These are phyloP conservation scores for Escovopsis sp. DNA, from an alignment of 2,329 filamentous ascomycete genomes.

Conservation along the genomic window DNA sequence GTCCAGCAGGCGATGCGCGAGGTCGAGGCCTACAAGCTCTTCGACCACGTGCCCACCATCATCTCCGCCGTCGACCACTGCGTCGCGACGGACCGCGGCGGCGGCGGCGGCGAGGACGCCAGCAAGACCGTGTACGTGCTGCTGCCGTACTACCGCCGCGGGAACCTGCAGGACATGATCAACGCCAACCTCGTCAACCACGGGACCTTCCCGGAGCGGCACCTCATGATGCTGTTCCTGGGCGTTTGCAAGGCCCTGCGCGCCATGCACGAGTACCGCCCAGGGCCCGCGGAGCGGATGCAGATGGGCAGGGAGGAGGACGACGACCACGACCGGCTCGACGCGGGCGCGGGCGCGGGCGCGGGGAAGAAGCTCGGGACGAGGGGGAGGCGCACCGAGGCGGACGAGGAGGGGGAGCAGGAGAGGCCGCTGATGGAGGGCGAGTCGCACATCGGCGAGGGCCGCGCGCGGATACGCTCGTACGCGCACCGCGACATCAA, in stretches of 20 bases:
- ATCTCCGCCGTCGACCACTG: conserved; percentile 75
- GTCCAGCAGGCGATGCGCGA: conserved; percentile 91
- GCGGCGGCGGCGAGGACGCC: conserved; percentile 42
- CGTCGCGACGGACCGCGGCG: conserved; percentile 58
- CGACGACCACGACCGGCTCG: not conserved
- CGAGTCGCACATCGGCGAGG: conserved; percentile 51
- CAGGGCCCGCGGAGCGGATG: conserved; percentile 33
- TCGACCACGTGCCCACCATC: conserved; percentile 69
- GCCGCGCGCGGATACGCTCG: conserved; percentile 51
- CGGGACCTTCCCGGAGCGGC: conserved; percentile 72
- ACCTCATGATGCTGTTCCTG: conserved; percentile 78
- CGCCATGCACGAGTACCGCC: conserved; percentile 78
- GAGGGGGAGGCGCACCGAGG: conserved; percentile 35
- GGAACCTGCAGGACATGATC: conserved; percentile 95
- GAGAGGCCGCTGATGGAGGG: conserved; percentile 72
- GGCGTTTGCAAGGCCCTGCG: conserved; percentile 81
- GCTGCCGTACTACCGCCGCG: conserved; percentile 85
- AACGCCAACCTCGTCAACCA: conserved; percentile 98
- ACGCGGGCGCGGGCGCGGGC: conserved; percentile 15
- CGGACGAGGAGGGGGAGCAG: conserved; percentile 59
- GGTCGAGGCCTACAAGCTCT: conserved; percentile 91
- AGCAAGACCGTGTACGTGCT: conserved; percentile 94
- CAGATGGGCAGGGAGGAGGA: conserved; percentile 32
- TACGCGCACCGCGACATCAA: conserved; percentile 97
- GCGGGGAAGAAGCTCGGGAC: conserved; percentile 15